Base-by-base conservation (phyloP, 192 early-diverging fungal genomes). In the Backusella australiensis region DNA sequence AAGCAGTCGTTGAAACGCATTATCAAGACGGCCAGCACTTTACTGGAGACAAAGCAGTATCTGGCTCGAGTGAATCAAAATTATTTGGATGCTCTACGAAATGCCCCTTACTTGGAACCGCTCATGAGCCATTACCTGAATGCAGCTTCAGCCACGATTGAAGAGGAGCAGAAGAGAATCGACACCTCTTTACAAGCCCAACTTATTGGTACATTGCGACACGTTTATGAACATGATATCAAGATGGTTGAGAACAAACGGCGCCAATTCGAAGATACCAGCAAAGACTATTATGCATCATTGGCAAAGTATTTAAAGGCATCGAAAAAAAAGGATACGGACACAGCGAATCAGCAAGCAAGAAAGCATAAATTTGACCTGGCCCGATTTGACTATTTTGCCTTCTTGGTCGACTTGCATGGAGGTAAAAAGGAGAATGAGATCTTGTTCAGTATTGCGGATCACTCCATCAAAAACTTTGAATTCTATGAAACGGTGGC, bases 311-410 rank as follows among this genome's bases (percentile, higher is more conserved):
- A 90, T 77, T 84, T 91, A 71, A 81, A 79, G 0, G 70, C 85
- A 34, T 52, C 67, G 63, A 41, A 80, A 46, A 80, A 49, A 38
- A 80, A 69, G 46, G 26, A 53, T 3, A 36, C 23, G 2, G 46
- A 76, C 26, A 15, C 36, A 1, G 26, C 26, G 26, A 63, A 63
- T 12, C 89, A 90, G 34, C 80, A 87, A 35, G 34, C 46, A 15
- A 82, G 73, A 52, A 92, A 90, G 69, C 82, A 87, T 29, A 81
- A 81, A 14, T 93, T 91, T 75, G 92, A 91, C 66, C 70, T 89
- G 32, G 88, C 85, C 68, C 74, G 91, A 56, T 92, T 88, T 71
- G 86, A 90, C 67, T 89, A 91, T 67, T 82, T 85, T 71, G 49
- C 79, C 0, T 87, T 82, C 46, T 78, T 88, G 49, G 49, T 87